These are phyloP conservation scores for Chrysoporthe austroafricana DNA, from an alignment of 2,329 filamentous ascomycete genomes.

Conservation along the genomic window DNA sequence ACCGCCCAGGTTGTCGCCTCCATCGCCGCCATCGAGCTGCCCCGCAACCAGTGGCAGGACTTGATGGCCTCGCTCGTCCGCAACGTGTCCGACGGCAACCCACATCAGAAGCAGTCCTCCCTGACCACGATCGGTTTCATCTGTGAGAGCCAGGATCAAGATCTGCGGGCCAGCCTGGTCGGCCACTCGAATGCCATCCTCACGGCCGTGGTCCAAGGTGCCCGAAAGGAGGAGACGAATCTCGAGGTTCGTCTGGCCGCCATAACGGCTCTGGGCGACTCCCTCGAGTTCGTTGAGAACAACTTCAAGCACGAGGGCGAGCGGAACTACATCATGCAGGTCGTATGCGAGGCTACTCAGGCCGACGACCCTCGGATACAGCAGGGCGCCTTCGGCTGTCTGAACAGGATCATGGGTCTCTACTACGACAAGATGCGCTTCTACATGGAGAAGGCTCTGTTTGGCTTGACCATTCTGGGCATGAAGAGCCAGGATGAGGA, in stretches of 20 bases:
- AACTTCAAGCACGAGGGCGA: constrained; percentile 99
- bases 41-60: constrained; percentile 90
- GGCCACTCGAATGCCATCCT: constrained; percentile 96
- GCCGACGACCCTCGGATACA: constrained; percentile 89
- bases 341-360: constrained; percentile 98
- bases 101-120: constrained; percentile 91
- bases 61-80: constrained; percentile 87
- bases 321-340: constrained; percentile 99
- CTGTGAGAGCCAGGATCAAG: constrained; percentile 90
- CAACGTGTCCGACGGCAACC: constrained; percentile 84
- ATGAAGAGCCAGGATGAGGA: constrained; percentile 99
- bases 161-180: constrained; percentile 79
- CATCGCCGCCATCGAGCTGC: constrained; percentile 92
- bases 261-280: constrained; percentile 92
- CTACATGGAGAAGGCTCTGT: constrained; percentile 99
- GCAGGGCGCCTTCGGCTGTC: constrained; percentile 92
- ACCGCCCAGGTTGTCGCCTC: constrained; percentile 94
- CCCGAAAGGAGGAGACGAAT: constrained; percentile 94
- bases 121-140: constrained; percentile 97
- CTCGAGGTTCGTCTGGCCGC: constrained; percentile 88
- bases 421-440: constrained; percentile 99
- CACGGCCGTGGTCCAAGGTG: constrained; percentile 96
- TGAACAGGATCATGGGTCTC: constrained; percentile 97
- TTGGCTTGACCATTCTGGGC: constrained; percentile 93
- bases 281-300: constrained; percentile 94